These are phyloP conservation scores for Magnusiomyces ingens DNA, from an alignment of 1,139 yeast species.

Conservation along the genomic window DNA sequence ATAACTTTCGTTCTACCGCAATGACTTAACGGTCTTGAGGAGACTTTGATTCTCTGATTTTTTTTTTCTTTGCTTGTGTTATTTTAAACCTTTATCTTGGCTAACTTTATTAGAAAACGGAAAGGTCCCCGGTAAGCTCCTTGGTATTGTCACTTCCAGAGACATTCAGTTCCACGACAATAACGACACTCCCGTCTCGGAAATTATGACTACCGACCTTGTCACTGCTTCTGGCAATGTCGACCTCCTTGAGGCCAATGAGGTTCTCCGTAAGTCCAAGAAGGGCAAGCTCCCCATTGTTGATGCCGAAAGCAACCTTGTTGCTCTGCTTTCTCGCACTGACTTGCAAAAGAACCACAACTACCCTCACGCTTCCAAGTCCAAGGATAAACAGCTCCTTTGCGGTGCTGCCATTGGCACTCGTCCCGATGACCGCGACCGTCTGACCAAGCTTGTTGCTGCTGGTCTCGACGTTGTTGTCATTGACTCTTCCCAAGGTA, in stretches of 20 bases:
- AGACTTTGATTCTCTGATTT: conserved; percentile 43
- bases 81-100: background rate
- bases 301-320: conserved; percentile 67
- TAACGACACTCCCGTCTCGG: conserved; percentile 52
- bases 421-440: conserved; percentile 76
- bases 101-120: conserved; percentile 59
- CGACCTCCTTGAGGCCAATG: conserved; percentile 78
- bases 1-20: conserved; percentile 99
- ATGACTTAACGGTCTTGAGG: conserved; percentile 98
- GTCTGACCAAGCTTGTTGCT: conserved; percentile 76
- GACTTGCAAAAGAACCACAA: conserved; percentile 94
- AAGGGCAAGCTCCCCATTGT: conserved; percentile 97
- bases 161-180: conserved; percentile 93
- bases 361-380: conserved; percentile 92
- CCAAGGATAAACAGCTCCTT: conserved; percentile 84
- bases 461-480: conserved; percentile 98
- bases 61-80: background rate
- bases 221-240: conserved; percentile 67
- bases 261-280: conserved; percentile 82
- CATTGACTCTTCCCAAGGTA: conserved; percentile 95
- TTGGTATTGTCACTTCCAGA: conserved; percentile 95
- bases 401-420: conserved; percentile 99
- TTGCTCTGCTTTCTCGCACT: conserved; percentile 87
- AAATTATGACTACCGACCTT: conserved; percentile 85
- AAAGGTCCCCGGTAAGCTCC: conserved; percentile 75